Evolutionary conservation across 2,329 filamentous ascomycete genomes (phyloP).

Genomic region (Camillea tinctor): DNA sequence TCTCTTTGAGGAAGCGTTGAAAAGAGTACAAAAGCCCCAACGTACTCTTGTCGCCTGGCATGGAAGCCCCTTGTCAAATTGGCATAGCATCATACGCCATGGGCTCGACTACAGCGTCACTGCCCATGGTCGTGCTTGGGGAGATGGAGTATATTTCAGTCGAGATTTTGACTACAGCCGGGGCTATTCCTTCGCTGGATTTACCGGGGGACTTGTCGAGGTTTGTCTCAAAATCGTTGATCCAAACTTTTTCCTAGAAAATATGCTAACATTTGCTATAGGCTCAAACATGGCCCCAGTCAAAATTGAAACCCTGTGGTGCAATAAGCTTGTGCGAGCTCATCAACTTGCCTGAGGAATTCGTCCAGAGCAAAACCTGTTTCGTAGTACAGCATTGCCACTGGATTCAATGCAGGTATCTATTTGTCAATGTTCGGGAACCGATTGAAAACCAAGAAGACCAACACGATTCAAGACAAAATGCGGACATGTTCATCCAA

Average conservation of each 20-base stretch:
- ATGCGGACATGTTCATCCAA: slow-evolving; percentile 22
- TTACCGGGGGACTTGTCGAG: not conserved
- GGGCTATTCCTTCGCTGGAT: slow-evolving; percentile 41
- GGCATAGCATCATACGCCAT: slow-evolving; percentile 85
- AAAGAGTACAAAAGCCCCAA: slow-evolving; percentile 37
- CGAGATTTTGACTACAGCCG: slow-evolving; percentile 55
- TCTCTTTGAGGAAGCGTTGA: slow-evolving; percentile 65
- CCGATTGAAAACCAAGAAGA: not conserved
- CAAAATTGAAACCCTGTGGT: slow-evolving; percentile 54
- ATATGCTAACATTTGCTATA: slow-evolving; percentile 3
- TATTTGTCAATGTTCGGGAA: slow-evolving; percentile 57
- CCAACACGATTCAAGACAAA: too few species aligned
- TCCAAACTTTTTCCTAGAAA: not conserved
- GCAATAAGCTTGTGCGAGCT: slow-evolving; percentile 82
- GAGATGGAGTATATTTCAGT: slow-evolving; percentile 82
- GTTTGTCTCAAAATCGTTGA: not conserved
- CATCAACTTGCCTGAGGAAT: slow-evolving; percentile 68
- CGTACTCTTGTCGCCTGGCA: slow-evolving; percentile 82
- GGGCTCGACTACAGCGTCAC: slow-evolving; percentile 70
- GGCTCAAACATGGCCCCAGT: slow-evolving; percentile 59
- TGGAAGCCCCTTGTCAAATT: slow-evolving; percentile 73
- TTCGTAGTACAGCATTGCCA: slow-evolving; percentile 74
- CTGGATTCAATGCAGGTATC: slow-evolving; percentile 88
- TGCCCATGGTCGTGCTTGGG: slow-evolving; percentile 66
- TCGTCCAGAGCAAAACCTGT: slow-evolving; percentile 53